These are phyloP conservation scores for Fusarium anthophilum DNA, from an alignment of 2,329 filamentous ascomycete species.

Conservation along the genomic window DNA sequence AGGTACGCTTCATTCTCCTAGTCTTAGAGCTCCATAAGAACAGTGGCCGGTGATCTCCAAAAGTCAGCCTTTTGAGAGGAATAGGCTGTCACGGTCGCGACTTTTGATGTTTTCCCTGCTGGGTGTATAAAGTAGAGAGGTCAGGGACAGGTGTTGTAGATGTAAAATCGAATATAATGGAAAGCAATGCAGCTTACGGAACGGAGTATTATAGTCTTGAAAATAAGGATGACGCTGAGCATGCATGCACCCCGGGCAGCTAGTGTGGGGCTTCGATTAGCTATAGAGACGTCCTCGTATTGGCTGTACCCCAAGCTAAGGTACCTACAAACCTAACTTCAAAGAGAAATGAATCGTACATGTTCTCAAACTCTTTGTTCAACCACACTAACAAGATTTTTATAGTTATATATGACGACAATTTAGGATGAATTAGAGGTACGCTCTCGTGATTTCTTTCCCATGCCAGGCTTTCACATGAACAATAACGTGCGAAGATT, in stretches of 20 bases:
- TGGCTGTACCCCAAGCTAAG: background rate
- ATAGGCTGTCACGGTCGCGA: background rate
- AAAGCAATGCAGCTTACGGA: background rate
- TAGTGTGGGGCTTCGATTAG: slow-evolving; percentile 6
- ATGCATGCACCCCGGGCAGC: slow-evolving; percentile 18
- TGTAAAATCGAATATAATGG: background rate
- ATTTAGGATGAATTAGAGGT: background rate
- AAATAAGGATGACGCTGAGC: slow-evolving; percentile 23
- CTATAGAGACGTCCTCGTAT: background rate
- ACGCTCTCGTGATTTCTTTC: background rate
- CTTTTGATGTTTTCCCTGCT: background rate
- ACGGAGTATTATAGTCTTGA: background rate
- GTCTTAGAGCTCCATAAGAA: slow-evolving; percentile 31
- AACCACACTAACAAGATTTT: background rate
- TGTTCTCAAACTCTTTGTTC: background rate
- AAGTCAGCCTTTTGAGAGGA: background rate
- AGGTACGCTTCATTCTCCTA: slow-evolving; percentile 38
- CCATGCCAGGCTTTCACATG: background rate
- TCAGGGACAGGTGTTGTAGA: background rate
- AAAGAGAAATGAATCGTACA: background rate
- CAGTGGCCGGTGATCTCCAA: background rate
- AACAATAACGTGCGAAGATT: background rate
- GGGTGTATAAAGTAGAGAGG: slow-evolving; percentile 4
- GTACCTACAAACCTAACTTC: background rate
- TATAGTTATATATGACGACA: background rate